Conservation (phyloP, 768 basidiomycete species). For the Cyclocybe aegerita region DNA sequence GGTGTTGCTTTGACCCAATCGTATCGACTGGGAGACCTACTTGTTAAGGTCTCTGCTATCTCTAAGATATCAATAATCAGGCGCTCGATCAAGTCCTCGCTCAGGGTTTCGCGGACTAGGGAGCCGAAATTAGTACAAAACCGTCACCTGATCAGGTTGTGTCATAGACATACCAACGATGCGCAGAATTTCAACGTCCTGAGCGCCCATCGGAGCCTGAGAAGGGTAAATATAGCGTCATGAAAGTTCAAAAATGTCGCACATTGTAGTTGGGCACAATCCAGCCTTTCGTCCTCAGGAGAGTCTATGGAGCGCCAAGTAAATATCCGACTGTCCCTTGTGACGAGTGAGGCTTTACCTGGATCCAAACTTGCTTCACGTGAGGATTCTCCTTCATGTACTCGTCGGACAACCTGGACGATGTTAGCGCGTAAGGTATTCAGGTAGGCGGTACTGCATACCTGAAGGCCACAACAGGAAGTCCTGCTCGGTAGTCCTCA, state of each 20-base stretch:
- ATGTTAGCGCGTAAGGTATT: not conserved
- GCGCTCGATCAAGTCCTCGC: constrained; percentile 49
- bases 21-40: constrained; percentile 26
- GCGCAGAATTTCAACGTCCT: constrained; percentile 56
- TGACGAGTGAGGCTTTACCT: constrained; percentile 22
- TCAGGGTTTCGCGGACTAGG: constrained; percentile 53
- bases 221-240: not conserved
- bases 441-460: constrained; percentile 5
- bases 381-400: constrained; percentile 51
- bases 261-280: constrained; percentile 61
- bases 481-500: constrained; percentile 46
- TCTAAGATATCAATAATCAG: constrained; percentile 51
- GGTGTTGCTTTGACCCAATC: not conserved
- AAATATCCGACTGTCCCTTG: constrained; percentile 9
- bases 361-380: constrained; percentile 53
- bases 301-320: constrained; percentile 21
- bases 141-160: constrained; percentile 21
- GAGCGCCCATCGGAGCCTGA: constrained; percentile 48
- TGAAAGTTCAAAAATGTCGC: not conserved
- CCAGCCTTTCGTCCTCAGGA: constrained; percentile 55
- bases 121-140: constrained; percentile 12
- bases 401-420: constrained; percentile 43
- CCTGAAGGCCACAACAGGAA: constrained; percentile 66
- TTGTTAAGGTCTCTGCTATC: constrained; percentile 44
- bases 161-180: constrained; percentile 44